Percentiles rank a stretch among this genome's conserved stretches.
These are phyloP conservation scores for Trichoderma lentiforme DNA, from an alignment of 2,329 filamentous ascomycete species.

Conservation along the genomic window DNA sequence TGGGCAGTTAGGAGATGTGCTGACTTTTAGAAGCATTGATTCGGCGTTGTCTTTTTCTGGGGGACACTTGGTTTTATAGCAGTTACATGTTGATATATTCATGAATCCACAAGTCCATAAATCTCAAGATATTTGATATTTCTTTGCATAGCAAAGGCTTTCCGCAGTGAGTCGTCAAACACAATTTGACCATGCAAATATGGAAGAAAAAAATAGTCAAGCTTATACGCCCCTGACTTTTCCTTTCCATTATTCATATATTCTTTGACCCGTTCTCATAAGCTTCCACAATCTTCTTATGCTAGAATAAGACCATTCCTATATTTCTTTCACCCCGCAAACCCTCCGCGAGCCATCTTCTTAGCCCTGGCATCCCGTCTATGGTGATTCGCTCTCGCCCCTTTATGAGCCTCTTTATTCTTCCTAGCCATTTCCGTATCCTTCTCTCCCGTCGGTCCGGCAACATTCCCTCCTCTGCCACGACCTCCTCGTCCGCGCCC, in stretches of 20 bases:
- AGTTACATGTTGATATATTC: neutral
- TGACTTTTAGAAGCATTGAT: conserved; percentile 1
- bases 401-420: conserved; percentile 79
- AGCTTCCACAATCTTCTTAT: neutral
- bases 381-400: conserved; percentile 81
- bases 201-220: neutral
- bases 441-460: conserved; percentile 64
- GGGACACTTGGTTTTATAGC: neutral
- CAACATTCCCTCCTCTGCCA: conserved; percentile 53
- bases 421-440: conserved; percentile 68
- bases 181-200: neutral
- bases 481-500: conserved; percentile 39
- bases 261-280: neutral
- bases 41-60: neutral
- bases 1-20: neutral
- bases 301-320: neutral
- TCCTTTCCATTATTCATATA: neutral
- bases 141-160: neutral
- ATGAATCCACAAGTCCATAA: neutral
- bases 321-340: conserved; percentile 30
- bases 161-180: neutral
- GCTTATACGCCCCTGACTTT: neutral
- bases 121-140: neutral
- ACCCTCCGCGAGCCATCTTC: conserved; percentile 58
- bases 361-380: conserved; percentile 66